phyloP scores from a whole-genome alignment of 2,329 filamentous ascomycete genomes.

The Hymenoscyphus salicellus region DNA sequence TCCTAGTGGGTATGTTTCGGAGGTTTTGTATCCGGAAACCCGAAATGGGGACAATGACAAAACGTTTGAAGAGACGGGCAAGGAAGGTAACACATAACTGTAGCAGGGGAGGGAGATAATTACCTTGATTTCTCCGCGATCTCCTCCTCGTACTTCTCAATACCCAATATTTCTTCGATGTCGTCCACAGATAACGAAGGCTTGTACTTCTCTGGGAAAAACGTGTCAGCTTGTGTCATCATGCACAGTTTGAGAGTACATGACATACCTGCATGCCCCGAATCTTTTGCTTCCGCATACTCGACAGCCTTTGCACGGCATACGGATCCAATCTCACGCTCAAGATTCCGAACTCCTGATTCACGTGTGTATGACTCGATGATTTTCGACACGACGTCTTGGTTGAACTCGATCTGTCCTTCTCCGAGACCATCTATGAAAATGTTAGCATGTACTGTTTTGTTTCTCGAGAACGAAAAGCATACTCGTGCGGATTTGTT shows the following conservation, averaged over 20 bases:
- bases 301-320: conserved; percentile 95
- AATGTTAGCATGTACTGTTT: conserved; percentile 21
- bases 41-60: conserved; percentile 7
- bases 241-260: conserved; percentile 1
- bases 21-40: background rate
- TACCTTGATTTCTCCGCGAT: conserved; percentile 74
- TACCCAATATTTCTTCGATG: conserved; percentile 85
- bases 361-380: conserved; percentile 97
- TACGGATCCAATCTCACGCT: conserved; percentile 91
- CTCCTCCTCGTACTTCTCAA: conserved; percentile 92
- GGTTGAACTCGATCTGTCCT: conserved; percentile 71
- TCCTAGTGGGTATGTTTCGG: conserved; percentile 13
- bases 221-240: conserved; percentile 6
- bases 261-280: conserved; percentile 44
- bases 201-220: conserved; percentile 59
- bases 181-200: conserved; percentile 73
- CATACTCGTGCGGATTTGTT: conserved; percentile 77
- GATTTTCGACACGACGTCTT: conserved; percentile 88
- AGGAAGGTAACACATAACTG: conserved; percentile 9
- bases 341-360: conserved; percentile 90
- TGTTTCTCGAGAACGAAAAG: conserved; percentile 7
- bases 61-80: background rate
- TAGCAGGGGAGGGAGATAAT: conserved; percentile 11
- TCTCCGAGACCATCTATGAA: conserved; percentile 65
- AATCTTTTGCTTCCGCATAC: conserved; percentile 85